phyloP scores from a whole-genome alignment of 352 stramenopile species.

The Phytopythium oedochilum region DNA sequence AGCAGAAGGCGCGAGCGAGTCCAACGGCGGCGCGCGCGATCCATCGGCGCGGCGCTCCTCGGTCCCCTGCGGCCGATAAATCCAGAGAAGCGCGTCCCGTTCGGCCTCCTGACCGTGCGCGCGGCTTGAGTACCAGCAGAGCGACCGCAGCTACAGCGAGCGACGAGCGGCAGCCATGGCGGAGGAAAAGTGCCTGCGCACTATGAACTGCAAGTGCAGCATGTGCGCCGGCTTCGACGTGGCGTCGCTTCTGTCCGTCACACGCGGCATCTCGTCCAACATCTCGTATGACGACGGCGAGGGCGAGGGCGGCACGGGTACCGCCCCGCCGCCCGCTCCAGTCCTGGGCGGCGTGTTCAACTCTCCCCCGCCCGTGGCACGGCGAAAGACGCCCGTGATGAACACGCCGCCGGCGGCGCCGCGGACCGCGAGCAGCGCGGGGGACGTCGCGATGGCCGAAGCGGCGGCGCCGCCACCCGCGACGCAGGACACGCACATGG shows the following conservation, averaged over 20 bases:
- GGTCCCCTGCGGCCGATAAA: too few species aligned
- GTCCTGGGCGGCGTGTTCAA: conserved; percentile 28
- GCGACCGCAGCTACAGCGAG: too few species aligned
- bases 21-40: neutral
- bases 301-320: conserved; percentile 7
- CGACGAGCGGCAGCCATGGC: conserved; percentile 30
- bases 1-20: neutral
- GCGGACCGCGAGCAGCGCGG: conserved; percentile 10
- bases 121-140: neutral
- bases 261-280: conserved; percentile 77
- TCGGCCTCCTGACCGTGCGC: too few species aligned
- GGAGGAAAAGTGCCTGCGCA: conserved; percentile 78
- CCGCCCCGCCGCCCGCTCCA: conserved; percentile 19
- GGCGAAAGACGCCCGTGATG: conserved; percentile 19
- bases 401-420: conserved; percentile 30
- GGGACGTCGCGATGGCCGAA: conserved; percentile 22
- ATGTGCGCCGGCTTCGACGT: conserved; percentile 83
- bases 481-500: conserved; percentile 16
- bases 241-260: conserved; percentile 67
- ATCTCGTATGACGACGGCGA: conserved; percentile 65
- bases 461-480: neutral
- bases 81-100: too few species aligned
- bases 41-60: neutral
- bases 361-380: conserved; percentile 32
- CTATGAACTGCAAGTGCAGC: conserved; percentile 83